Conservation (phyloP, 805 yeast species). For the Barnettozyma sucrosica region DNA sequence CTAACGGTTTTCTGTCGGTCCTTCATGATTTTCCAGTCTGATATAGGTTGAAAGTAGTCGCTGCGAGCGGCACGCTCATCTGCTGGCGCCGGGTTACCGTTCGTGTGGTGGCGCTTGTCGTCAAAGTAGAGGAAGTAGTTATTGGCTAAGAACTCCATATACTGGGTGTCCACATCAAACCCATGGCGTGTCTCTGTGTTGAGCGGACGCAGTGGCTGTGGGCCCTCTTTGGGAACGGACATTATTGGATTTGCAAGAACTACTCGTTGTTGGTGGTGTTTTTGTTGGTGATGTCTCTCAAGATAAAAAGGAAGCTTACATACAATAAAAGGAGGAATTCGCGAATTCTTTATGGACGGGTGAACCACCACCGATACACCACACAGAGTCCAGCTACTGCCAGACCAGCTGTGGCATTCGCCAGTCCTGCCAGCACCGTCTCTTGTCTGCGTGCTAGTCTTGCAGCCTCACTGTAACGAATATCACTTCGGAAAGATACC, state of each 20-base stretch:
- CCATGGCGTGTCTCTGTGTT: slow-evolving; percentile 64
- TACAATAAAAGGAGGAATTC: neutral
- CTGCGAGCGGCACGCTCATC: slow-evolving; percentile 42
- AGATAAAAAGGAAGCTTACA: neutral
- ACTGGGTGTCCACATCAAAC: slow-evolving; percentile 57
- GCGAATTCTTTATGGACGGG: neutral
- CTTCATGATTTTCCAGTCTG: slow-evolving; percentile 88
- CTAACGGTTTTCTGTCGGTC: slow-evolving; percentile 90
- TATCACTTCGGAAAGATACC: slow-evolving; percentile 86
- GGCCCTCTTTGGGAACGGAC: slow-evolving; percentile 7
- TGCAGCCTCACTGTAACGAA: slow-evolving; percentile 68
- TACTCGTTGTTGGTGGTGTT: neutral
- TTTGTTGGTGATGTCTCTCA: neutral
- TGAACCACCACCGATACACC: neutral
- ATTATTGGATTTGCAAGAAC: neutral
- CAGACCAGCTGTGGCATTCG: neutral
- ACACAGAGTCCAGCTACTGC: neutral
- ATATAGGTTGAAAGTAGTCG: slow-evolving; percentile 59
- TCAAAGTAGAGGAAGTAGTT: slow-evolving; percentile 81
- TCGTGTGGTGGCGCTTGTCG: slow-evolving; percentile 86
- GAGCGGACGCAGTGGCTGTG: slow-evolving; percentile 28
- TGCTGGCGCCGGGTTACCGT: slow-evolving; percentile 69
- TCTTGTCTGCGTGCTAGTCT: slow-evolving; percentile 49
- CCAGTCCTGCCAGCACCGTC: slow-evolving; percentile 32
- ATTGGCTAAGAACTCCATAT: slow-evolving; percentile 49